A percentile compares a stretch with the other conserved stretches of the same genome.
These are phyloP conservation scores for Talaromyces funiculosus DNA, from an alignment of 2,329 filamentous ascomycete species.

Conservation along the genomic window DNA sequence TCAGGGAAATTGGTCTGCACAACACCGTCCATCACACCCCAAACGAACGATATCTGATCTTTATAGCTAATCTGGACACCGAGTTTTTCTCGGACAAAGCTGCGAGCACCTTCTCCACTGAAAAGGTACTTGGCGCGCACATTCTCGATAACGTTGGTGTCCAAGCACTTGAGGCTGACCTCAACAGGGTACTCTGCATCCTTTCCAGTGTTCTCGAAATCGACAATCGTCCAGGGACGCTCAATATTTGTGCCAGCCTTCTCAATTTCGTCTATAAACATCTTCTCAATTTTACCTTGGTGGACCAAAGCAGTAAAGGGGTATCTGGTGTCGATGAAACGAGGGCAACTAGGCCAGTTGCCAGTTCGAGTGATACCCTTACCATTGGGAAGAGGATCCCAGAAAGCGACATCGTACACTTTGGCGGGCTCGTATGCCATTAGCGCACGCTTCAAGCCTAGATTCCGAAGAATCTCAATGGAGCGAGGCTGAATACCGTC, in stretches of 20 bases:
- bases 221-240: constrained; percentile 57
- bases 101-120: constrained; percentile 57
- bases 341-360: constrained; percentile 81
- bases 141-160: constrained; percentile 64
- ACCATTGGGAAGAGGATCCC: constrained; percentile 50
- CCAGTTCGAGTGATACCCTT: constrained; percentile 56
- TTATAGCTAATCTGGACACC: constrained; percentile 61
- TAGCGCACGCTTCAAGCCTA: constrained; percentile 80
- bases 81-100: constrained; percentile 57
- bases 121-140: constrained; percentile 59
- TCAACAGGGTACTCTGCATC: constrained; percentile 71
- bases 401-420: constrained; percentile 68
- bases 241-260: constrained; percentile 54
- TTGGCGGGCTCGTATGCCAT: constrained; percentile 84
- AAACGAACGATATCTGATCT: constrained; percentile 59
- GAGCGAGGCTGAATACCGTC: constrained; percentile 91
- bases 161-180: constrained; percentile 69
- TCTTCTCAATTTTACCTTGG: constrained; percentile 57
- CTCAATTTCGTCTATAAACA: constrained; percentile 57
- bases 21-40: constrained; percentile 63
- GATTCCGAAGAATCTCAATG: constrained; percentile 77
- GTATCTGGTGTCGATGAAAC: constrained; percentile 65
- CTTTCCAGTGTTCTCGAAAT: constrained; percentile 55
- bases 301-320: constrained; percentile 59
- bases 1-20: constrained; percentile 59